Percentiles rank a stretch among this genome's conserved stretches.
Evolutionary conservation across 352 stramenopile genomes (phyloP).

Genomic region (Globisporangium nodosum): DNA sequence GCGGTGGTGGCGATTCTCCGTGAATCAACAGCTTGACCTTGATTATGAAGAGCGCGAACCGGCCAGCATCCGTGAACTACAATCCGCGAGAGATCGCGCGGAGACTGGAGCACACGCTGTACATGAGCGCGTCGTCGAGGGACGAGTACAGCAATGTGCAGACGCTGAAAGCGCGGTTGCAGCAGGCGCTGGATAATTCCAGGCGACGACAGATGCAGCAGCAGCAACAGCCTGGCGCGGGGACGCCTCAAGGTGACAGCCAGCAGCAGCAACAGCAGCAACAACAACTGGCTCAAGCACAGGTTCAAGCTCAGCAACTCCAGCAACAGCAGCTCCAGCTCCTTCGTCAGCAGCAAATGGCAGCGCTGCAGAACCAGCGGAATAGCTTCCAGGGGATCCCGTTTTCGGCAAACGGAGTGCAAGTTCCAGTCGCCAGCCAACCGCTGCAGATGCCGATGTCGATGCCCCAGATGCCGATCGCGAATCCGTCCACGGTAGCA

Average conservation of each 20-base stretch:
- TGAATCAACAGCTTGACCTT: conserved; percentile 59
- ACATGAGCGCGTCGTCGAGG: conserved; percentile 78
- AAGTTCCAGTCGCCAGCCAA: conserved; percentile 32
- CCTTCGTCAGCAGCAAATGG: conserved; percentile 63
- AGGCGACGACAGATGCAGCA: conserved; percentile 65
- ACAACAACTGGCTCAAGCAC: conserved; percentile 19
- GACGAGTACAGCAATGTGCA: conserved; percentile 88
- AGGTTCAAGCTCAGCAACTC: conserved; percentile 35
- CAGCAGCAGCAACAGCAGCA: conserved; percentile 31
- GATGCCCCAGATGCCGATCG: conserved; percentile 32
- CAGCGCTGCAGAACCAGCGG: conserved; percentile 63
- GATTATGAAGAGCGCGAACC: conserved; percentile 88
- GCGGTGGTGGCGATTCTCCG: conserved; percentile 1
- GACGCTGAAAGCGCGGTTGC: conserved; percentile 74
- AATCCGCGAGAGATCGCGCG: conserved; percentile 84
- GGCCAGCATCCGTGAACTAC: conserved; percentile 83
- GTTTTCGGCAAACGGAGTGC: conserved; percentile 32
- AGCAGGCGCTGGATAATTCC: conserved; percentile 84
- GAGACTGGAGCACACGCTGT: conserved; percentile 79
- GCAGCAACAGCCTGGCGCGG: conserved; percentile 42
- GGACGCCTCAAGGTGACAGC: conserved; percentile 14
- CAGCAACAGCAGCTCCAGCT: conserved; percentile 58
- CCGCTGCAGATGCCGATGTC: conserved; percentile 52
- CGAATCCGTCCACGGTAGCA: conserved; percentile 15
- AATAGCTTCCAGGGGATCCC: conserved; percentile 60